Evolutionary conservation across 257 asterid genomes (phyloP), one percentile per base, ranked within the genome.

Genomic region (Plantago ovata): DNA sequence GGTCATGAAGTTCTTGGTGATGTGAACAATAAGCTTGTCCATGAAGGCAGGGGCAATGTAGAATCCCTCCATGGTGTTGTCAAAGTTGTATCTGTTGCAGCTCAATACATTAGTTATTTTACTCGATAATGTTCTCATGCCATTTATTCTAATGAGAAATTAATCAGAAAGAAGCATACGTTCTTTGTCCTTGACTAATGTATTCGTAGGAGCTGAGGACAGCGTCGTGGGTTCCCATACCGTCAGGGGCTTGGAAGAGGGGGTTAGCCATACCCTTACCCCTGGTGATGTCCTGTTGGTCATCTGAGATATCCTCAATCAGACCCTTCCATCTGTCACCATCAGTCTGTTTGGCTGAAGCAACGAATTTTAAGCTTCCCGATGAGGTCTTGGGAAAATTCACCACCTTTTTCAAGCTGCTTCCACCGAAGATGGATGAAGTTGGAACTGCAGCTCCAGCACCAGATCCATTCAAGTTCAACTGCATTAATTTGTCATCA

Each of bases 11-110:
- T 80, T 80, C 71, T 80, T 80, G 69, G 74, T 14, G 42, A 80
- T 43, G 63, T 80, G 86, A 13, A 80, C 79, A 15, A 77, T 44
- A 48, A 74, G 74, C 69, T 80, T 80, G 77, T 77, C 87, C 87
- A 77, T 80, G 77, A 80, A 80, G 3, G 79, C 79, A 4, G 76
- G 84, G 19, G 87, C 84, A n/a, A 80, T 80, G 78, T 80, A 80
- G 42, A 56, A 60, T 10, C 84, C 84, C 18, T 55, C 48, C 74
- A 71, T 38, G 12, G 39, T 64, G 84, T 80, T 80, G 81, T 77
- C 87, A 13, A 77, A 68, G 46, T 45, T 13, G 44, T 32, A 59
- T 33, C 64, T 55, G 60, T 39, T 18, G 1, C 51, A 45, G 19
- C 33, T 33, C 42, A 54, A 14, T 55, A 38, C 28, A 13, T 38